Evolutionary conservation across 108 stramenopile species (phyloP), one percentile per base, ranked within the genome.

Genomic region (Schizochytrium sp.): DNA sequence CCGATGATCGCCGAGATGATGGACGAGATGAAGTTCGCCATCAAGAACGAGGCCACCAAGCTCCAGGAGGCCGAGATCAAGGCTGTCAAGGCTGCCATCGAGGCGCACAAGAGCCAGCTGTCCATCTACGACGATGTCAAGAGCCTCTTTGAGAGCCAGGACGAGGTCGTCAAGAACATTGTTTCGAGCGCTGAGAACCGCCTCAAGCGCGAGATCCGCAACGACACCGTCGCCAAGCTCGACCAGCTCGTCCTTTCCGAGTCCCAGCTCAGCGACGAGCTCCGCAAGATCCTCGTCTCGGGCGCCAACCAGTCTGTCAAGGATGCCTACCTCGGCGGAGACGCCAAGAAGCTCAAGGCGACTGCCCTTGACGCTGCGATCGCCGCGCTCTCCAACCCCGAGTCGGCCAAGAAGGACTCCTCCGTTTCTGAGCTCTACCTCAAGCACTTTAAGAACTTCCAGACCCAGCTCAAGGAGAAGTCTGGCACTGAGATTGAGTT

Each of bases 1-100:
- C 76, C 76, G 14, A 47, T 83, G 23, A 83, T 83, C 76, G 76
- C 76, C 76, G 76, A 83, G 76, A 83, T 83, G 76, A 10, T 83
- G 23, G 76, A 83, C 76, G 76, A 83, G 76, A 83, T 53, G 48
- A 83, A 83, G 76, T n/a, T 16, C 45, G 45, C 45, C 48, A 53
- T 83, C 76, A 53, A 47, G 51, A 83, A 47, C 48, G 48, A 83
- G 76, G 25, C 45, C 51, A 18, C 12, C 48, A 53, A 47, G 45
- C 76, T 83, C 76, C 23, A 83, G 76, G n/a, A 47, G 12, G 76
- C 76, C 23, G 76, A 83, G 4, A 83, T 83, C 1, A 28, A 83
- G n/a, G 76, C 76, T 23, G 48, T 83, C 76, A 83, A 83, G 76
- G 16, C 51, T 45, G 76, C 76, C 51, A 21, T 83, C 4, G 76